Evolutionary conservation across 352 stramenopile genomes (phyloP), one percentile per base, ranked within the genome.

Genomic region (Phytophthora litchii): DNA sequence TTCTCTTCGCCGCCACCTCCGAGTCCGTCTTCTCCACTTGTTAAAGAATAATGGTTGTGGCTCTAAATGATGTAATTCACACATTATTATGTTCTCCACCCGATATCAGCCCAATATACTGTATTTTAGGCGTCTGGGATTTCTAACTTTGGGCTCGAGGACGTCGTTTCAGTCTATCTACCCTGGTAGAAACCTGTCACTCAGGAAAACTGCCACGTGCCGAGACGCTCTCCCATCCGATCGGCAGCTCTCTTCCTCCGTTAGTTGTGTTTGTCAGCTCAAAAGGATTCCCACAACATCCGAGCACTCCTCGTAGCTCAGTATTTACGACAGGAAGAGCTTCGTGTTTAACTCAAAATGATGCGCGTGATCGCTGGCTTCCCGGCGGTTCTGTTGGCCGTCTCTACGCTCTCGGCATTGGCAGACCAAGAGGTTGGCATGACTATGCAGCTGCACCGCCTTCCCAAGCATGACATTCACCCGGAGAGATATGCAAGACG

Each of bases 401-500:
- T 35, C 7, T 49, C 52, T 35, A 37, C 41, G 41, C 21, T 60
- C 35, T 45, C 40, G 8, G 7, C 20, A 4, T 14, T 62, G 11
- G 16, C 25, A 40, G 20, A 55, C 12, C 57, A 52, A 29, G 36
- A 51, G 21, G 27, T 47, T 44, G 58, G 63, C 27, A 57, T 81
- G 53, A 67, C 61, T 23, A 59, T 84, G 62, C 47, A 82, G 60
- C 60, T 84, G 29, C 70, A 84, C 37, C 75, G 72, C n/a, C 37
- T 82, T 9, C 54, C 69, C 5, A 65, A 60, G 37, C 68, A 67
- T 40, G 54, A 59, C 8, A 43, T 63, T 14, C 78, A 72, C 57
- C 38, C 74, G 17, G 75, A 86, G 25, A 59, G 40, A 52, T 89
- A 86, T 62, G 31, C 61, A 14, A 70, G 81, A 25, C 76, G 81